phyloP scores from a whole-genome alignment of 2,329 filamentous ascomycete species.

The Talaromyces rugulosus region DNA sequence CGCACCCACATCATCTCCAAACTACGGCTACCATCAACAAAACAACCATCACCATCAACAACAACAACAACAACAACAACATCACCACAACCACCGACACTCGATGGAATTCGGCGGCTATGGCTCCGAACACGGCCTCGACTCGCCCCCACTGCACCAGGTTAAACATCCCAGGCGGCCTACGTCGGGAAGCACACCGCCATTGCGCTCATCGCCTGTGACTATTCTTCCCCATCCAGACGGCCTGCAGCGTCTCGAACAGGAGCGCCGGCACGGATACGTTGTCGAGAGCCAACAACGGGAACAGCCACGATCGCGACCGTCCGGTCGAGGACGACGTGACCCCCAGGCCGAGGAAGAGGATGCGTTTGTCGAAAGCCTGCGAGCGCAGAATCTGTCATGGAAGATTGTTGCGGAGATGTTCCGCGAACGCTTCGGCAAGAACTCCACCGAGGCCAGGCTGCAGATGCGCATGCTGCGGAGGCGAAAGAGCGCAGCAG shows the following conservation, averaged over 20 bases:
- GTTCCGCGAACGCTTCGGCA: constrained; percentile 33
- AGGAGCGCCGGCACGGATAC: constrained; percentile 28
- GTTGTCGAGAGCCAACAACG: constrained; percentile 19
- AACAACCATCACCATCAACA: background rate
- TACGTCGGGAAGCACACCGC: constrained; percentile 15
- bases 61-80: background rate
- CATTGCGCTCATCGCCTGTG: constrained; percentile 26
- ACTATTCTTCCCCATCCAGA: constrained; percentile 37
- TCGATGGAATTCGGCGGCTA: constrained; percentile 17
- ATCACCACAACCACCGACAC: constrained; percentile 10
- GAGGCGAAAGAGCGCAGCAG: constrained; percentile 30
- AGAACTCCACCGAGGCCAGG: constrained; percentile 35
- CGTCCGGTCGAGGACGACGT: constrained; percentile 29
- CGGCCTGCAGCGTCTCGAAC: constrained; percentile 35
- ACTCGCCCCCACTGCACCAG: constrained; percentile 22
- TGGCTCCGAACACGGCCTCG: constrained; percentile 17
- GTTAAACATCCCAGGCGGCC: constrained; percentile 22
- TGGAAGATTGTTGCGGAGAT: constrained; percentile 37
- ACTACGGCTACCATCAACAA: constrained; percentile 20
- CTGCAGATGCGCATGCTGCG: constrained; percentile 41
- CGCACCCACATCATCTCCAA: constrained; percentile 23
- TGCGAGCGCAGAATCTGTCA: constrained; percentile 32
- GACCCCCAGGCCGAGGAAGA: constrained; percentile 37
- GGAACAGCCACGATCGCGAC: constrained; percentile 23
- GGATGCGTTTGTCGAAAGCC: constrained; percentile 33